Evolutionary conservation across 31 red algal species (phyloP), one percentile per base, ranked within the genome.

Genomic region (Odonthalia washingtoniensis): DNA sequence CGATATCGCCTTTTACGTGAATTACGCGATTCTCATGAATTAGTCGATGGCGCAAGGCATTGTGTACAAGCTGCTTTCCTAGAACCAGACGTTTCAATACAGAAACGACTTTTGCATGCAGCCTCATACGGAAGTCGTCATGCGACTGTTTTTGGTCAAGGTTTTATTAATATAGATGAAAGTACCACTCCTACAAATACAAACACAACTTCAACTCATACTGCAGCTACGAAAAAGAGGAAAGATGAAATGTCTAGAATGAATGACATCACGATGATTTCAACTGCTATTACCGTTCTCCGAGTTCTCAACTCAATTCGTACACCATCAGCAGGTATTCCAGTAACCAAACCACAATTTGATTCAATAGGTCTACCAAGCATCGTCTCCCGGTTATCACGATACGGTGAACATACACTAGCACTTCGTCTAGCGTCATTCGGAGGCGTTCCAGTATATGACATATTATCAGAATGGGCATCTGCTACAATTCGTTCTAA

Each of bases 21-120:
- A 72, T 53, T 95, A 5, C 30, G 86, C 5, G 92, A 90, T 27
- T 69, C 92, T 9, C 86, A 86, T 35, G 72, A 40, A 24, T 44
- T 95, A 61, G 34, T 81, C n/a, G 86, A 78, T 26, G 86, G 79
- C 31, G 87, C 92, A 41, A 41, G 82, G 34, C 85, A 46, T 65
- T 86, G 86, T 45, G 81, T 81, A 1, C 73, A 73, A 26, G 92
- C 92, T 24, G 92, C 92, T 16, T 81, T 83, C 45, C 40, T 90
- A 31, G 92, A 89, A 40, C 28, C 81, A 4, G 82, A 85, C 57
- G 31, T 43, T 1, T 38, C 26, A 3, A 32, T 60, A 16, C 92
- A 90, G 77, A 89, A 95, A 81, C 69, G 61, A 3, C 75, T 95
- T 34, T 80, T 95, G 34, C 78, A 79, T 30, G 92, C 92, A 9